Evolutionary conservation across 352 stramenopile genomes (phyloP).

Genomic region (Plasmopara halstedii): DNA sequence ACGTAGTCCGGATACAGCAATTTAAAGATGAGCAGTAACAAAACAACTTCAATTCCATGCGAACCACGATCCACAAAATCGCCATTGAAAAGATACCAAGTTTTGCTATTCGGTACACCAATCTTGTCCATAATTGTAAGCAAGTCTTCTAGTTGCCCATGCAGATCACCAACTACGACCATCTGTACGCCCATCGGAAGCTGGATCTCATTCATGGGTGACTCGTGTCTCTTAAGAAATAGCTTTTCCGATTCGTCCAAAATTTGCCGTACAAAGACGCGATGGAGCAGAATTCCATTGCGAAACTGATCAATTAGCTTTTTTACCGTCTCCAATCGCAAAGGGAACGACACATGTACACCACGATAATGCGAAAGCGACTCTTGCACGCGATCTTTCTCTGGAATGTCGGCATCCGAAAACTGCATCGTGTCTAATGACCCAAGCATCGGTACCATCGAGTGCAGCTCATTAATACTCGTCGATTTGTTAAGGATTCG

Average conservation of each 20-base stretch:
- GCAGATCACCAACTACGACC: slow-evolving; percentile 89
- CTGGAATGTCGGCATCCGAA: slow-evolving; percentile 32
- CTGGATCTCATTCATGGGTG: slow-evolving; percentile 66
- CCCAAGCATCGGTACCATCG: slow-evolving; percentile 66
- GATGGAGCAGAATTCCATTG: slow-evolving; percentile 73
- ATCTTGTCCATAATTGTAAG: slow-evolving; percentile 91
- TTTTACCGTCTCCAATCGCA: slow-evolving; percentile 70
- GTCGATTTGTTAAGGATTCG: slow-evolving; percentile 80
- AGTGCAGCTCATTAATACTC: slow-evolving; percentile 72
- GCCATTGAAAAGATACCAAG: slow-evolving; percentile 94
- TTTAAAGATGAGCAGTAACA: slow-evolving; percentile 87
- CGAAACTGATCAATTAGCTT: slow-evolving; percentile 81
- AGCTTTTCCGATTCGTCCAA: slow-evolving; percentile 58
- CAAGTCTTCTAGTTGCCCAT: slow-evolving; percentile 91
- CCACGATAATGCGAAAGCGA: slow-evolving; percentile 68
- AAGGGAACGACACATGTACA: slow-evolving; percentile 60
- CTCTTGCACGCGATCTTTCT: slow-evolving; percentile 51
- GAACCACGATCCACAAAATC: slow-evolving; percentile 93
- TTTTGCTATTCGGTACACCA: slow-evolving; percentile 79
- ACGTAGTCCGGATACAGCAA: slow-evolving; percentile 83
- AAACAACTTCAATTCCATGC: slow-evolving; percentile 89
- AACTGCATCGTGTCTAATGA: slow-evolving; percentile 61
- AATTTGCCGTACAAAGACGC: slow-evolving; percentile 69
- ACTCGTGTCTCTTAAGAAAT: slow-evolving; percentile 35
- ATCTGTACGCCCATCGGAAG: slow-evolving; percentile 78